A percentile compares a stretch with the other conserved stretches of the same genome.
Evolutionary conservation across 352 stramenopile genomes (phyloP).

Genomic region (Phytophthora foliorum): DNA sequence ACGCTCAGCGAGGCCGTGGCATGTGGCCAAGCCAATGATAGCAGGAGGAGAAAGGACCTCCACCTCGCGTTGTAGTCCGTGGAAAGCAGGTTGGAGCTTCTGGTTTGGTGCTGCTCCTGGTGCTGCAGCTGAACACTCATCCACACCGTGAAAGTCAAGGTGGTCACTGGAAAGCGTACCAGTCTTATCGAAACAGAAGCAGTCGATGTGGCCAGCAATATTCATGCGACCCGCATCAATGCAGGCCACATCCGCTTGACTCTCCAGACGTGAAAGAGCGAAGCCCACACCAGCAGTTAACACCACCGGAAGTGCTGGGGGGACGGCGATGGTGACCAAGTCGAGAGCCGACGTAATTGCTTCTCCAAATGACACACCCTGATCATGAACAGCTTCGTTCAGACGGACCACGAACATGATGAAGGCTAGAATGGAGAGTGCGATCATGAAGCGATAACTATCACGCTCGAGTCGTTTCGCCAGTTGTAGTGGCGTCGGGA

Average conservation of each 20-base stretch:
- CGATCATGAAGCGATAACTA: constrained; percentile 77
- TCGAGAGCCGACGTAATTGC: constrained; percentile 62
- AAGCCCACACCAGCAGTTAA: constrained; percentile 74
- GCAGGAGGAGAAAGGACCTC: constrained; percentile 70
- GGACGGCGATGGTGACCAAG: constrained; percentile 73
- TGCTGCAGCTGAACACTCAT: constrained; percentile 52
- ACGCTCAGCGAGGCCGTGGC: constrained; percentile 68
- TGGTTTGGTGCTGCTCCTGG: constrained; percentile 15
- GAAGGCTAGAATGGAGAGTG: constrained; percentile 60
- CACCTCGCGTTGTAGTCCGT: constrained; percentile 71
- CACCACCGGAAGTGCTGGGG: constrained; percentile 68
- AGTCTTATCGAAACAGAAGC: constrained; percentile 90
- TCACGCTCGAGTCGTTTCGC: constrained; percentile 67
- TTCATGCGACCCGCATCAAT: constrained; percentile 83
- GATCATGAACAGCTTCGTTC: constrained; percentile 41
- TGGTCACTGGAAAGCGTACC: constrained; percentile 80
- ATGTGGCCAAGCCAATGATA: constrained; percentile 75
- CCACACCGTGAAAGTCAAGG: constrained; percentile 77
- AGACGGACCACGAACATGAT: constrained; percentile 68
- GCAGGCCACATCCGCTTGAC: constrained; percentile 64
- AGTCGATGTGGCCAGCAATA: constrained; percentile 72
- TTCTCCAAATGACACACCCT: constrained; percentile 35
- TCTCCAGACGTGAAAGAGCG: constrained; percentile 60
- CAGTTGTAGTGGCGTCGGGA: constrained; percentile 64
- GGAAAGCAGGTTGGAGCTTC: constrained; percentile 41